Conservation (phyloP, 345 rosid genomes). For the Eucalyptus lansdowneana region DNA sequence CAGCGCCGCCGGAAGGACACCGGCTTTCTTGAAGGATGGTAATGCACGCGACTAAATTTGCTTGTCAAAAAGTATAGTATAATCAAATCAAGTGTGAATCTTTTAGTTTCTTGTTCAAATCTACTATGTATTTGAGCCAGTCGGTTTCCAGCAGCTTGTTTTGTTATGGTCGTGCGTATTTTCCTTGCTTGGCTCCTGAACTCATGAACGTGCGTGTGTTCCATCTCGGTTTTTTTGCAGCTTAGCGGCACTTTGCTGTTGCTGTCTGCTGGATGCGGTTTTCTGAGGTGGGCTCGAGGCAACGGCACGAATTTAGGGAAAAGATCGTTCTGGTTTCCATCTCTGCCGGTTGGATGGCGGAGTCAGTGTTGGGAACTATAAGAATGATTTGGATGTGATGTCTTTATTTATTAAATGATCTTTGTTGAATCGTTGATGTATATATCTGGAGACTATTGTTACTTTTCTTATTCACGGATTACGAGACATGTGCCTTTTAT, state of each 20-base stretch:
- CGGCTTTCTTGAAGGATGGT: slow-evolving; percentile 67
- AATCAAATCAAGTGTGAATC: neutral
- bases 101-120: neutral
- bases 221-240: slow-evolving; percentile 12
- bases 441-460: neutral
- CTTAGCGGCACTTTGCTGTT: slow-evolving; percentile 68
- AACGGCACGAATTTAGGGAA: neutral
- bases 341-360: neutral
- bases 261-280: slow-evolving; percentile 66
- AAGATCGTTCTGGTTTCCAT: neutral
- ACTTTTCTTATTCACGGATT: neutral
- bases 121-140: neutral
- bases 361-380: neutral
- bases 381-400: neutral
- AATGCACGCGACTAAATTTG: neutral
- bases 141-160: neutral
- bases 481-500: neutral
- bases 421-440: neutral
- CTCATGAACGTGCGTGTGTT: neutral
- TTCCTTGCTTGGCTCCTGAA: neutral
- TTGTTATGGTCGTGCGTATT: neutral
- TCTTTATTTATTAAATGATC: neutral
- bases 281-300: slow-evolving; percentile 10
- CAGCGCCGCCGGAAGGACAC: slow-evolving; percentile 22
- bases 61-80: neutral